Evolutionary conservation across 2,329 filamentous ascomycete species (phyloP), one percentile per base, ranked within the genome.

Genomic region (Trichoderma guizhouense): DNA sequence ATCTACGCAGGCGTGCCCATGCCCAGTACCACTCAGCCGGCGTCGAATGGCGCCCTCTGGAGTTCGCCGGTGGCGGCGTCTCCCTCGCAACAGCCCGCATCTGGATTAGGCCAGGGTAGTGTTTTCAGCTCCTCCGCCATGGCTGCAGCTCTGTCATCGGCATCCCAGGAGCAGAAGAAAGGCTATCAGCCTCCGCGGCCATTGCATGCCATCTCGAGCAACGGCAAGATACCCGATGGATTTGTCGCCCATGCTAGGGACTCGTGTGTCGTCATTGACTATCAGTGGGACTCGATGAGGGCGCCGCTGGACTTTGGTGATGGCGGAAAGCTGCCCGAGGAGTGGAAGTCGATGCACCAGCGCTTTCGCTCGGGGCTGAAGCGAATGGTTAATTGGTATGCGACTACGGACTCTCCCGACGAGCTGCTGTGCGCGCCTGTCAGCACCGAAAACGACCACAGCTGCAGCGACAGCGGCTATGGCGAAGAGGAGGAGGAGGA

Each of bases 271-370:
- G 88, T 92, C 65, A 87, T 98, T n/a, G 96, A 99, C 81, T 97
- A 93, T 77, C 92, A 95, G 76, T 99, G 96, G 95, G 95, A 99
- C 78, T 98, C 95, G 72, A 95, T 95, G 86, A 88, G 92, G 15
- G 84, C 87, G 3, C 90, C 93, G 0, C 86, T 93, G 57, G 86
- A 91, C 74, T 98, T 96, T 92, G 95, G 95, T 7, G 91, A 94
- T 77, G 95, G 95, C 11, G 96, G 95, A 51, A 88, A 91, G 57
- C 93, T 93, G 76, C 94, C 93, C 1, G 96, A 99, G 81, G 96
- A 98, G 81, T 99, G 96, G 96, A 92, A 93, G 34, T 86, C 90
- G 4, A 98, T 99, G 96, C 96, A 99, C 81, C 91, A 91, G 79
- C 89, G 96, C 26, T 97, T 98, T 77, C 88, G 94, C 47, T 89